Evolutionary conservation across 106 monocot species (phyloP), one percentile per base, ranked within the genome.

Genomic region (Phalaenopsis equestris): DNA sequence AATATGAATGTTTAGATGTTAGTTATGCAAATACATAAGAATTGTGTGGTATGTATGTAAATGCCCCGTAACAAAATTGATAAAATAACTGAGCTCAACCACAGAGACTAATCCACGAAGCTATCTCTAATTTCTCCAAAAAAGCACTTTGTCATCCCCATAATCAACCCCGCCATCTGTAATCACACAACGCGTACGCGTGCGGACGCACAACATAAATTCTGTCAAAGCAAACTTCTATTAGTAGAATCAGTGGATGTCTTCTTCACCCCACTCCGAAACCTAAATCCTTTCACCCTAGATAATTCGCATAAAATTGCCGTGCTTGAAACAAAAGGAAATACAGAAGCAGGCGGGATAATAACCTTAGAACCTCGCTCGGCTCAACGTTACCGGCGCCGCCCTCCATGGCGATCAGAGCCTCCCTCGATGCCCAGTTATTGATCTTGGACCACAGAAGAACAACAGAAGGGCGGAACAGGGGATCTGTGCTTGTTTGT

Each of bases 341-440:
- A 8, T 2, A 21, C 21, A 39, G 38, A 39, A 70, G 39, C 9
- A 39, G 49, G 23, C 23, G 14, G 21, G 19, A 78, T 39, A 30
- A 78, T 39, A 46, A 87, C 80, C 83, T 86, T 21, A 79, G n/a
- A 68, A 83, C 42, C 55, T 79, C 67, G 65, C 75, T 82, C 6
- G 80, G 43, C 8, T 82, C 86, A 37, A 52, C 65, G 12, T 75
- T 75, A 3, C 45, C 48, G 56, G 57, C 21, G 39, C 55, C 65
- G 58, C 83, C 86, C 86, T 86, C 86, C 86, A 86, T 86, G 41
- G 55, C 75, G 67, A 84, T 74, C 56, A 6, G 42, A 46, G 42
- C 38, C 38, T 70, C 70, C 70, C 39, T 70, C 9, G 15, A 70
- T 70, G 9, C 36, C 70, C 14, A 38, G 38, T 39, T 70, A 37